Evolutionary conservation across 2,329 filamentous ascomycete species (phyloP).

Genomic region (Pseudonectria buxi): DNA sequence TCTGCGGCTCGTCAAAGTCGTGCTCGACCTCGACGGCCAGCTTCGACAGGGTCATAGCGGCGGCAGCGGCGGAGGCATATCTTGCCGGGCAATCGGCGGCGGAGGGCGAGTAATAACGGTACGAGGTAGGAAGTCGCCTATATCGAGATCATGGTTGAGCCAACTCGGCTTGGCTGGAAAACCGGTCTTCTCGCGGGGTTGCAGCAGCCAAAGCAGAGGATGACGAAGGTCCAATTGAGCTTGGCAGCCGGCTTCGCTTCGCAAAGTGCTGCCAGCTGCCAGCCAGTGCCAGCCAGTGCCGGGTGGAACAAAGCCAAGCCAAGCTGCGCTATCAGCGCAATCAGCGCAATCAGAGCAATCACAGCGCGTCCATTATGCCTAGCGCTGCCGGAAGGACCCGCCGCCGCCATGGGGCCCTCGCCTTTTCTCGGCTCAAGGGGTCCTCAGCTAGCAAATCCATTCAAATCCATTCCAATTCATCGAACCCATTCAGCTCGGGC

Average conservation of each 20-base stretch:
- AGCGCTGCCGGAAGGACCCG: conserved; percentile 22
- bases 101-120: conserved; percentile 9
- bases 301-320: conserved; percentile 6
- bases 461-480: too few relatives aligned
- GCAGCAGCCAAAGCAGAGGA: conserved; percentile 13
- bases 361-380: conserved; percentile 19
- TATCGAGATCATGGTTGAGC: conserved; percentile 16
- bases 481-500: too few relatives aligned
- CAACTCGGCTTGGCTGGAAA: neutral
- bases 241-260: too few relatives aligned
- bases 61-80: conserved; percentile 24
- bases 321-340: conserved; percentile 14
- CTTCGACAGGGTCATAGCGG: conserved; percentile 36
- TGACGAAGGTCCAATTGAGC: conserved; percentile 3
- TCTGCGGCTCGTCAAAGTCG: conserved; percentile 70
- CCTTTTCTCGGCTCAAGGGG: conserved; percentile 23
- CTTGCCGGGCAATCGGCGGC: conserved; percentile 18
- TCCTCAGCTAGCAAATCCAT: too few relatives aligned
- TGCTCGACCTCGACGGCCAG: conserved; percentile 46
- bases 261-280: too few relatives aligned
- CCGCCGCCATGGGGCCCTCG: conserved; percentile 11
- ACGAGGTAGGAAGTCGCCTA: too few relatives aligned
- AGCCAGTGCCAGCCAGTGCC: conserved; percentile 1
- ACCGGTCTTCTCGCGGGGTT: conserved; percentile 7
- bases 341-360: conserved; percentile 10